Evolutionary conservation across 345 rosid species (phyloP), one percentile per base, ranked within the genome.

Genomic region (Chamaenerion angustifolium): DNA sequence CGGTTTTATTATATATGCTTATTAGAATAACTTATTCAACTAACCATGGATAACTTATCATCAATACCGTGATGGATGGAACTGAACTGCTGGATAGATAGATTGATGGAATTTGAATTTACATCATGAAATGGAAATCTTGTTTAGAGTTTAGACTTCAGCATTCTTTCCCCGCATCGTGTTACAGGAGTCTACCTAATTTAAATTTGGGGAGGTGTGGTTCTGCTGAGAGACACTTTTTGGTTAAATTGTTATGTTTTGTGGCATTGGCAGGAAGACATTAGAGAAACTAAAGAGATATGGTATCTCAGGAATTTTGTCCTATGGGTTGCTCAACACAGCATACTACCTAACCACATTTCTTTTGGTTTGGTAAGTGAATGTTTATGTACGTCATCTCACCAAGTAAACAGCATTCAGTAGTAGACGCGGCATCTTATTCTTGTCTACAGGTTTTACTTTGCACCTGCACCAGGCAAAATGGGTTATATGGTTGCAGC

Each of bases 251-350:
- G 54, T 16, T 8, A 9, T 61, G 62, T 45, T 55, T 60, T 21
- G 25, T 21, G 25, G 25, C 4, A 2, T 21, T 21, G 25, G 25
- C 25, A 21, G 25, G 25, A 89, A 89, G 77, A 64, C 79, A 56
- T 57, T 85, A 65, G 54, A 57, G 74, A 80, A 71, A 64, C 55
- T 89, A 63, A 82, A 68, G 75, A 78, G 85, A 77, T 89, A 82
- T 54, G 95, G 95, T 64, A 56, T 80, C 46, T 78, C 95, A 45
- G 97, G 97, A 58, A 45, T 89, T 48, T 65, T 85, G 63, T 82
- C 95, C 0, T 88, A 88, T 63, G 97, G 93, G 51, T 57, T 89
- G 46, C 64, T 89, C 50, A 88, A 82, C 61, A 85, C 95, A 14
- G 82, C 69, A 25, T 88, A 89, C 73, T 85, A 89, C 63, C 74